phyloP scores from a whole-genome alignment of 2,329 filamentous ascomycete genomes.

The Verticillium nonalfalfae region DNA sequence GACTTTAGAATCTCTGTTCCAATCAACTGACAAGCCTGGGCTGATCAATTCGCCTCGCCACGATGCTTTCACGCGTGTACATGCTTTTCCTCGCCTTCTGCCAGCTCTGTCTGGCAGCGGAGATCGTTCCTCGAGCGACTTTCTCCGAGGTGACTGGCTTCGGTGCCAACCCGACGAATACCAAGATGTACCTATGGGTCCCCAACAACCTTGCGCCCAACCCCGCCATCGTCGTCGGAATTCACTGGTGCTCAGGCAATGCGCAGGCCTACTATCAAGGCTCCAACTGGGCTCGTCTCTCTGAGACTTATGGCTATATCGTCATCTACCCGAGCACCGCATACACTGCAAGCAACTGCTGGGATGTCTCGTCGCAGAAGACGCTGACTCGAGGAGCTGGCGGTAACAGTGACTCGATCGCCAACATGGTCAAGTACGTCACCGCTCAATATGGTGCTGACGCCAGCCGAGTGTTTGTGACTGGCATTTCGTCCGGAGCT shows the following conservation, averaged over 20 bases:
- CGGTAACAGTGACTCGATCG: conserved; percentile 43
- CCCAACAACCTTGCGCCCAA: conserved; percentile 29
- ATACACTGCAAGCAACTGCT: conserved; percentile 37
- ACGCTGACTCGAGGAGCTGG: conserved; percentile 44
- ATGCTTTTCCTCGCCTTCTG: not conserved
- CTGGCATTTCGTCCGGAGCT: conserved; percentile 39
- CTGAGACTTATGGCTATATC: conserved; percentile 51
- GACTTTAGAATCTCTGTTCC: not conserved
- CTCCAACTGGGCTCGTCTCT: conserved; percentile 45
- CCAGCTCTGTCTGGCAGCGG: conserved; percentile 1
- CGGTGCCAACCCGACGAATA: conserved; percentile 9
- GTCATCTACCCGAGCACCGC: conserved; percentile 37
- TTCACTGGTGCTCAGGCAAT: conserved; percentile 51
- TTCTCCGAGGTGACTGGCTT: conserved; percentile 11
- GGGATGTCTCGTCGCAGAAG: conserved; percentile 50
- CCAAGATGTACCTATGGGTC: conserved; percentile 21
- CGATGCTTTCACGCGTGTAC: not conserved
- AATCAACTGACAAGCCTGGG: not conserved
- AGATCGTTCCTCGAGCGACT: conserved; percentile 10
- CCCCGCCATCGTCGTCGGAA: conserved; percentile 45
- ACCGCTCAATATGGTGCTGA: conserved; percentile 41
- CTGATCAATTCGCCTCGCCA: not conserved
- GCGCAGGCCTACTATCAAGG: conserved; percentile 43
- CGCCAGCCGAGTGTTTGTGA: conserved; percentile 38
- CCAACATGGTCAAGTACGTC: conserved; percentile 47